These are phyloP conservation scores for Solanum chmielewskii DNA, from an alignment of 257 asterid species.

Conservation along the genomic window DNA sequence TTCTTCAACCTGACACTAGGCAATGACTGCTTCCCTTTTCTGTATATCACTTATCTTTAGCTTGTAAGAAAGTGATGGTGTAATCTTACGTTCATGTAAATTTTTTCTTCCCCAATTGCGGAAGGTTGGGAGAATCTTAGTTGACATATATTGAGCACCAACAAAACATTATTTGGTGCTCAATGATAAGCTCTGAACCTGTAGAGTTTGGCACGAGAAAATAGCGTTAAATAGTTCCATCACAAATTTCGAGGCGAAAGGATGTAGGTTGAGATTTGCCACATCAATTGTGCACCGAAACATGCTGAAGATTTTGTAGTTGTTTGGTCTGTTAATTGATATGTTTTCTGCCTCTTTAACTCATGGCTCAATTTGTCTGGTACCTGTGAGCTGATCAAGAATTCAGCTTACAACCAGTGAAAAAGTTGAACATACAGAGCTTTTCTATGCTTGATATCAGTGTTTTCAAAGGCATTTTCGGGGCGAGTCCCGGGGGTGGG, in stretches of 20 bases:
- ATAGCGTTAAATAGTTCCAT: neutral
- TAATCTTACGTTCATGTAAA: neutral
- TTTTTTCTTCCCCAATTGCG: neutral
- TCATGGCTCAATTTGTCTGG: neutral
- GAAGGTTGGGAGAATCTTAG: neutral
- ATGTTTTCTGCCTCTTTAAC: neutral
- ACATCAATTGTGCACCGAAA: neutral
- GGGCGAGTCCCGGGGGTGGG: neutral
- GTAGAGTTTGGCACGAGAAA: neutral
- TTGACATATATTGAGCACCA: neutral
- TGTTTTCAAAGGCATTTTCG: neutral
- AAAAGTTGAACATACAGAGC: neutral
- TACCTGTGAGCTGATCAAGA: neutral
- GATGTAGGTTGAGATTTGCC: neutral
- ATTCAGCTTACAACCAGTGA: neutral
- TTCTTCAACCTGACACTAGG: neutral
- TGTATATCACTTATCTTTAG: neutral
- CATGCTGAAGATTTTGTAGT: neutral
- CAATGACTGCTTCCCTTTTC: neutral
- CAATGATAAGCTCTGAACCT: neutral
- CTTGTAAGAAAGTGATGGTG: neutral
- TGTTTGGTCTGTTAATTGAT: neutral
- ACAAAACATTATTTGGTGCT: neutral
- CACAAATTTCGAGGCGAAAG: neutral
- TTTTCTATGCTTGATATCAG: neutral